Percentiles rank a stretch among this genome's conserved stretches.
Conservation (phyloP, 495 filamentous ascomycete genomes). For the Pseudevernia furfuracea region DNA sequence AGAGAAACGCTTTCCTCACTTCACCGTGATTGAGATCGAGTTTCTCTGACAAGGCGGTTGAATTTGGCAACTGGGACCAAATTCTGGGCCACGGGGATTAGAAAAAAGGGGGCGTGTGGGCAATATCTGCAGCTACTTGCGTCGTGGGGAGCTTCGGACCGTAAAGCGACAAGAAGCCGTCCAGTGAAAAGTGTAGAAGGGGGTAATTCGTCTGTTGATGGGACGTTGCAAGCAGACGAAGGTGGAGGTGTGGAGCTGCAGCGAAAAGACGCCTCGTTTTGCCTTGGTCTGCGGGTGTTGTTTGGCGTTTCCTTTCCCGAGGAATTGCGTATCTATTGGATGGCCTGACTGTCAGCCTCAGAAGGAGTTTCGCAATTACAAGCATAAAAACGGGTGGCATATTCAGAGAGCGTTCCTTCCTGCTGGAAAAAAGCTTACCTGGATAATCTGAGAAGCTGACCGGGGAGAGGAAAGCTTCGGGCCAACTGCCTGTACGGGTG, state of each 20-base stretch:
- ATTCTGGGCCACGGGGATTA: slow-evolving; percentile 20
- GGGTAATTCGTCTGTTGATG: slow-evolving; percentile 1
- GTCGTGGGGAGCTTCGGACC: slow-evolving; percentile 21
- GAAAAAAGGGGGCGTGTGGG: slow-evolving; percentile 16
- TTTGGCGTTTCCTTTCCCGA: slow-evolving; percentile 16
- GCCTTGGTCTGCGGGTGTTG: slow-evolving; percentile 22
- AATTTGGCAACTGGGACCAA: slow-evolving; percentile 19
- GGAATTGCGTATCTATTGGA: slow-evolving; percentile 9
- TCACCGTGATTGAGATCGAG: slow-evolving; percentile 23
- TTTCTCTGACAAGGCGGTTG: slow-evolving; percentile 18
- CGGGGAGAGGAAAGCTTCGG: slow-evolving; percentile 13
- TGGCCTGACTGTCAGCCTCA: slow-evolving; percentile 15
- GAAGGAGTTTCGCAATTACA: slow-evolving; percentile 13
- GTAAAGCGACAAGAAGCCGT: slow-evolving; percentile 19
- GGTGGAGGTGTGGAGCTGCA: slow-evolving; percentile 25
- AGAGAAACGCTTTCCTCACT: slow-evolving; percentile 18
- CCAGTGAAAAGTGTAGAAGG: slow-evolving; percentile 22
- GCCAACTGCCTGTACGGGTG: slow-evolving; percentile 2
- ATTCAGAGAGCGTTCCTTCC: slow-evolving; percentile 3
- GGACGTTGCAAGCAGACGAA: slow-evolving; percentile 16
- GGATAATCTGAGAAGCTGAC: slow-evolving; percentile 15
- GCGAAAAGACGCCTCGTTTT: slow-evolving; percentile 25
- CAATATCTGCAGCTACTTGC: slow-evolving; percentile 25
- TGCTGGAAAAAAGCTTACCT: slow-evolving; percentile 7
- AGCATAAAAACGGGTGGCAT: neutral